phyloP scores from a whole-genome alignment of 495 filamentous ascomycete species.

The Penicillium taxi region DNA sequence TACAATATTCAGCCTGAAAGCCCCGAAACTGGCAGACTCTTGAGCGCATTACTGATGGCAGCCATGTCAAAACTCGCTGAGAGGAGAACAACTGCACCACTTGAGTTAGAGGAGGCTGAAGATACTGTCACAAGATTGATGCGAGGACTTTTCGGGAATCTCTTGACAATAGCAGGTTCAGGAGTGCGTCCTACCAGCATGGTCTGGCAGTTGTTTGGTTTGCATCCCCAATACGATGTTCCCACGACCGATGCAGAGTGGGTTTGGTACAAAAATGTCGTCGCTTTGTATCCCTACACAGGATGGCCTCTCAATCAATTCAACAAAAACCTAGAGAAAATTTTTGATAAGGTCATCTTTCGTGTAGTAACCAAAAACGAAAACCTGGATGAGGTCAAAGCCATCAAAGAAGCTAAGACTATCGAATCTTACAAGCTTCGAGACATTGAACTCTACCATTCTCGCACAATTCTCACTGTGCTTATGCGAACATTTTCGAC shows the following conservation, averaged over 20 bases:
- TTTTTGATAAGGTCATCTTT: constrained; percentile 19
- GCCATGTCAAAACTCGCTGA: constrained; percentile 22
- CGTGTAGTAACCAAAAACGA: constrained; percentile 19
- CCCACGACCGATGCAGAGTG: constrained; percentile 12
- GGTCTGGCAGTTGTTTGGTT: constrained; percentile 22
- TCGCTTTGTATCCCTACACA: constrained; percentile 20
- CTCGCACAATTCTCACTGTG: constrained; percentile 16
- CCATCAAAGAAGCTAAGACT: constrained; percentile 8
- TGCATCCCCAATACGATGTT: constrained; percentile 12
- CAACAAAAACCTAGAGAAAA: constrained; percentile 15
- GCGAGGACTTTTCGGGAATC: constrained; percentile 22
- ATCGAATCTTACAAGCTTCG: constrained; percentile 16
- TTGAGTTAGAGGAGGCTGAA: constrained; percentile 7
- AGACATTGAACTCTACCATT: constrained; percentile 20
- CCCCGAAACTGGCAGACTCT: no score
- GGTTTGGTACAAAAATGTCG: constrained; percentile 22
- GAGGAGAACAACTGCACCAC: constrained; percentile 14
- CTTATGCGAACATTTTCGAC: constrained; percentile 17
- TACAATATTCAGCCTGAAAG: no score
- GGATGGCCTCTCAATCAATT: constrained; percentile 19
- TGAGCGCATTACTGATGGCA: no score
- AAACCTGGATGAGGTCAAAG: constrained; percentile 7
- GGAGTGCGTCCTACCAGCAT: constrained; percentile 22
- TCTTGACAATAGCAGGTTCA: constrained; percentile 21
- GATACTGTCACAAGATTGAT: constrained; percentile 23